Conservation (phyloP, 2,329 filamentous ascomycete genomes). For the Penicillium sp. region DNA sequence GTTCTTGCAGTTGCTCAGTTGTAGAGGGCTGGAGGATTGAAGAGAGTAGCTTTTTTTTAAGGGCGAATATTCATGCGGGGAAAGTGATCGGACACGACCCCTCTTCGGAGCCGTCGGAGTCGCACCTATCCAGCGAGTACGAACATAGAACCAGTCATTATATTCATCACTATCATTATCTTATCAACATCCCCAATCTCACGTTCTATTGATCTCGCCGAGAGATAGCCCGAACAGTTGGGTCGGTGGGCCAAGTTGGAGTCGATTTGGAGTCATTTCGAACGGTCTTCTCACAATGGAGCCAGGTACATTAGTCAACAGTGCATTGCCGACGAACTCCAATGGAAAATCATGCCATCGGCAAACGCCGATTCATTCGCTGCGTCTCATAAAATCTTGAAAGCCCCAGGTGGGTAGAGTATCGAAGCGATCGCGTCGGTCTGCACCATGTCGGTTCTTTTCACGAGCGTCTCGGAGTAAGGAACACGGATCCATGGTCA, state of each 20-base stretch:
- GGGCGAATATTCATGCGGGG: conserved; percentile 12
- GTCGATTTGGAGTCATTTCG: conserved; percentile 15
- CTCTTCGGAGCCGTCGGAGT: conserved; percentile 12
- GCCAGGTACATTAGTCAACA: background rate
- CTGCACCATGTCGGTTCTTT: conserved; percentile 27
- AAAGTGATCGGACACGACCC: conserved; percentile 3
- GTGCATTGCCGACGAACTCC: background rate
- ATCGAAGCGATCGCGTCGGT: background rate
- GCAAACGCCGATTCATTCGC: conserved; percentile 2
- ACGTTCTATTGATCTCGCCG: background rate
- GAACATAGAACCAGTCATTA: background rate
- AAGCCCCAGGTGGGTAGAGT: background rate
- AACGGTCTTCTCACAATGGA: background rate
- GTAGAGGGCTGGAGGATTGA: background rate
- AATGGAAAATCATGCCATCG: background rate
- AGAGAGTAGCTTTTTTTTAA: conserved; percentile 7
- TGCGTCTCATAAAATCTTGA: conserved; percentile 4
- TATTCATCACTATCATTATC: background rate
- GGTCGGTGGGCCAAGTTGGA: conserved; percentile 10
- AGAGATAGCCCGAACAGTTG: background rate
- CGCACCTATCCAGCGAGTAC: background rate
- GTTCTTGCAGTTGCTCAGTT: background rate
- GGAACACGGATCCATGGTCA: background rate
- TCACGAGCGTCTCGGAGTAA: conserved; percentile 30
- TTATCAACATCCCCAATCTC: background rate